Evolutionary conservation across 2,329 filamentous ascomycete genomes (phyloP), one percentile per base, ranked within the genome.

Genomic region (Proliferodiscus dingleyae): DNA sequence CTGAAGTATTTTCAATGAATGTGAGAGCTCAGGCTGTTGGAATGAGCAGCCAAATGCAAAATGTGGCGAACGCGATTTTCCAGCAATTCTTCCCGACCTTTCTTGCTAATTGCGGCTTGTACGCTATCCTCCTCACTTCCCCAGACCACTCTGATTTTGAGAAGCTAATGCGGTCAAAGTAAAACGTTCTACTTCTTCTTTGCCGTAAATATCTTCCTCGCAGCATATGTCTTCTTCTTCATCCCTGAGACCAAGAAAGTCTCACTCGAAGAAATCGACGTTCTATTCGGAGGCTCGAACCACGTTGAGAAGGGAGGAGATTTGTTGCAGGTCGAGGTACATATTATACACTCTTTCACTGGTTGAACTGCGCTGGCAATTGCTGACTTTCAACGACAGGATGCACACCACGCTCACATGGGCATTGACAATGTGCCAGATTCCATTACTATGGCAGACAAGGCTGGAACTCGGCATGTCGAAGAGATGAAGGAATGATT

Each of bases 1-100:
- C 79, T 2, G 81, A 85, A 55, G 70, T 85, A 48, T 85, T 85
- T 68, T 77, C 73, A 41, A 82, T 83, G 76, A 85, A 85, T 63
- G 77, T 85, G 16, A 79, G 81, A 44, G 80, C 81, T 2, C 81
- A 85, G 61, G 81, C 81, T 29, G 78, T 85, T 13, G 81, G 80
- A 43, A 85, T 85, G 81, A 37, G 66, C 49, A 71, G 68, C 26
- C 72, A 80, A 58, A 76, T 70, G 51, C 77, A 80, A 53, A 80
- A 85, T 60, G 75, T 85, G 37, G 80, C 79, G 61, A 47, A 76
- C 85, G 9, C 18, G 3, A 26, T 45, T 10, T 44, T 44, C 26
- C 32, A 29, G 11, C 81, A 85, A 52, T 85, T 85, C 70, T 85
- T 85, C 71, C 81, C 81, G 8, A 75, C 72, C 11, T 85, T 85